Conservation (phyloP, 306 rosid species). For the Elaeagnus macrophylla region DNA sequence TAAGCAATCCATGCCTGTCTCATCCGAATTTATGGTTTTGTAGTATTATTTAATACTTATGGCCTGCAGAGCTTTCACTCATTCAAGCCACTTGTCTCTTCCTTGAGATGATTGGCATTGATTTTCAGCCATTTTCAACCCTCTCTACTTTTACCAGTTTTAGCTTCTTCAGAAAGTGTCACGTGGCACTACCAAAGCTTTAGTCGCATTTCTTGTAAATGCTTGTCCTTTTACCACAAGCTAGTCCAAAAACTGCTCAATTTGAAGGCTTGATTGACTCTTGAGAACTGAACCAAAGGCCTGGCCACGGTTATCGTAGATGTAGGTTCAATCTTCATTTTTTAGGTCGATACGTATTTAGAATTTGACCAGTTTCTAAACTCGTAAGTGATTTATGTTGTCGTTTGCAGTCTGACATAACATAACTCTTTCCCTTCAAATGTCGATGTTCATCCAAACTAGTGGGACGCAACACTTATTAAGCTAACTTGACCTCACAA, state of each 20-base stretch:
- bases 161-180: conserved; percentile 4
- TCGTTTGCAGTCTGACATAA: too few species aligned
- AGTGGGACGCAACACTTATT: too few species aligned
- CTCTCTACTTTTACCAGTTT: neutral
- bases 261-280: too few species aligned
- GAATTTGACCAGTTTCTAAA: too few species aligned
- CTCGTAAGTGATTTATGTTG: too few species aligned
- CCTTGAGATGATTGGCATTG: conserved; percentile 5
- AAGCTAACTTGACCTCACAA: too few species aligned
- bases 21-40: conserved; percentile 13
- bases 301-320: neutral
- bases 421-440: too few species aligned
- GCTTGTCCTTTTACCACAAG: neutral
- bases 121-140: neutral
- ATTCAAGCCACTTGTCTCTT: conserved; percentile 62
- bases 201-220: too few species aligned
- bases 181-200: conserved; percentile 7
- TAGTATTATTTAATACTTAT: conserved; percentile 9
- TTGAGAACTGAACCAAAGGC: too few species aligned
- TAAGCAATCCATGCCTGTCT: conserved; percentile 7
- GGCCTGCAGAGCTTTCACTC: conserved; percentile 52
- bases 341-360: too few species aligned
- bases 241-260: too few species aligned
- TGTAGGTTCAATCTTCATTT: neutral
- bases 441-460: too few species aligned